Evolutionary conservation across 306 rosid species (phyloP).

Genomic region (Malus domestica): DNA sequence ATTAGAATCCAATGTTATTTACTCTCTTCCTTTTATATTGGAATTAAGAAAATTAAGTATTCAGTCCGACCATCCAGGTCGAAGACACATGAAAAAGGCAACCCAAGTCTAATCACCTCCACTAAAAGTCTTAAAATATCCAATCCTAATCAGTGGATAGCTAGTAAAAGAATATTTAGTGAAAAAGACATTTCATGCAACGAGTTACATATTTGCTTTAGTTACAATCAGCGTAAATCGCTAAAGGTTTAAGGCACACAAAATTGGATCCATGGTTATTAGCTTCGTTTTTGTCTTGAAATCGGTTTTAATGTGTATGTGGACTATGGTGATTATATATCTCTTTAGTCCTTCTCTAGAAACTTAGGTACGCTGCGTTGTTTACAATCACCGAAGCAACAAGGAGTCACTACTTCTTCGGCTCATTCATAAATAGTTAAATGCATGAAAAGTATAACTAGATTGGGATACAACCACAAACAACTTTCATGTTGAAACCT

Average conservation of each 20-base stretch:
- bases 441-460: not conserved
- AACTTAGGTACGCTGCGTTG: not conserved
- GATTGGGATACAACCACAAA: not conserved
- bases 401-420: not conserved
- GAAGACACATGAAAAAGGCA: not conserved
- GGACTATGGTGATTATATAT: not conserved
- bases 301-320: not conserved
- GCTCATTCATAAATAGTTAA: not conserved
- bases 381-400: not conserved
- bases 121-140: not conserved
- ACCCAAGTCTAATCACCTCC: not conserved
- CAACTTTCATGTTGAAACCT: not conserved
- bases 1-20: constrained; percentile 3
- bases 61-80: not conserved
- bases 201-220: not conserved
- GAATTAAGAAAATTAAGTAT: not conserved
- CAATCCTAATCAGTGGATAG: not conserved
- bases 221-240: no score
- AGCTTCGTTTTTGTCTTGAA: not conserved
- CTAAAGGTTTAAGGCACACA: not conserved
- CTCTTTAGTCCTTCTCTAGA: not conserved
- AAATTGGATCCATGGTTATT: not conserved
- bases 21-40: not conserved
- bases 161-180: not conserved
- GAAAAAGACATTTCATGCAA: not conserved